Percentiles rank a stretch among this genome's conserved stretches.
Conservation (phyloP, 208 protist species). For the Leptomonas pyrrhocoris region DNA sequence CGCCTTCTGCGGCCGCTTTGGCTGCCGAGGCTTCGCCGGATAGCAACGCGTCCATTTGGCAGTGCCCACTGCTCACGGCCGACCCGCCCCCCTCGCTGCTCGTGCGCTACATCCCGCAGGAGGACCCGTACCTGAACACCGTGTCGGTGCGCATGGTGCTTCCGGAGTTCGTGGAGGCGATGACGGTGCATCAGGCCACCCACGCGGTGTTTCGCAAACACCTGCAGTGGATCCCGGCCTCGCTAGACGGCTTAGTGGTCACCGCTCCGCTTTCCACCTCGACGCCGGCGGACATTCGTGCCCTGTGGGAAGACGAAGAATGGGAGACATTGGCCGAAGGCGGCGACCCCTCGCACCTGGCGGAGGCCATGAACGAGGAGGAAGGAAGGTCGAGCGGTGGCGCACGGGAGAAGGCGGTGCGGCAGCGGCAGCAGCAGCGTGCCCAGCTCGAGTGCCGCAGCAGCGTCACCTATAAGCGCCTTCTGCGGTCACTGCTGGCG, state of each 20-base stretch:
- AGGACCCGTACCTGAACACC: slow-evolving; percentile 30
- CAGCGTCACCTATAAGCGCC: slow-evolving; percentile 19
- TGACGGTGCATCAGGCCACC: slow-evolving; percentile 80
- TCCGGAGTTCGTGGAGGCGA: slow-evolving; percentile 73
- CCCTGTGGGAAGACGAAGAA: slow-evolving; percentile 8
- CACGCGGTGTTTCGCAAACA: slow-evolving; percentile 46
- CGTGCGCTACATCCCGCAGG: slow-evolving; percentile 15
- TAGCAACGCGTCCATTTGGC: no score
- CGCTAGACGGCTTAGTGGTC: slow-evolving; percentile 44
- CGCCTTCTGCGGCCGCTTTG: neutral
- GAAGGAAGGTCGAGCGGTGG: neutral
- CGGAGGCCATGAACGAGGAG: neutral
- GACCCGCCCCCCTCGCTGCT: slow-evolving; percentile 21
- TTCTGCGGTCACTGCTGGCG: slow-evolving; percentile 7
- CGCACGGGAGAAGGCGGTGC: neutral
- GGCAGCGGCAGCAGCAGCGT: neutral
- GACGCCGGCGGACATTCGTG: slow-evolving; percentile 20
- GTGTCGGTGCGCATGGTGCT: slow-evolving; percentile 40
- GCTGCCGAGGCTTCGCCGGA: neutral
- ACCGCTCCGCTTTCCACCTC: slow-evolving; percentile 25
- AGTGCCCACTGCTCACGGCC: slow-evolving; percentile 7
- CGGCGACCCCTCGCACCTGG: neutral
- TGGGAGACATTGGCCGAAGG: neutral
- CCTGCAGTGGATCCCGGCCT: slow-evolving; percentile 39
- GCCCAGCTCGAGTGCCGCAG: slow-evolving; percentile 22